Base-by-base conservation (phyloP, 331 rosid species). In the Pyrus hybrid region DNA sequence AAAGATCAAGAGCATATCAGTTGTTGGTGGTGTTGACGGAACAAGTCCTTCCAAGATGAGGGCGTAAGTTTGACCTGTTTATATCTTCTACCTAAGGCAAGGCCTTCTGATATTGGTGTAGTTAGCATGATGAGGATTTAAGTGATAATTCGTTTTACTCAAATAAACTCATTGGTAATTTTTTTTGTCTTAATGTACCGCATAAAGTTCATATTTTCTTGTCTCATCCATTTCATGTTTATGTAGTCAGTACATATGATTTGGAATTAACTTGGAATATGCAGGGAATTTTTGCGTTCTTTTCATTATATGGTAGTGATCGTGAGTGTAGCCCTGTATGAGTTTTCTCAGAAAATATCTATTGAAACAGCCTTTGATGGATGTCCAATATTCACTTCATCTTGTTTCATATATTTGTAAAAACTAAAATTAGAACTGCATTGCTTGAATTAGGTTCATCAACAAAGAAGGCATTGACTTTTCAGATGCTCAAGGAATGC, bases 401-500 rank as follows among this genome's bases (percentile, higher is more conserved):
- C 25, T 29, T 68, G 28, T 79, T 69, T 72, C 25, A 26, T 67
- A 74, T 33, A 57, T 51, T 47, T 54, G 65, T 2, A 63, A 62
- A 69, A 68, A 67, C 61, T 57, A 76, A 73, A 74, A 79, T 26
- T 41, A 62, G 33, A 28, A 28, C 18, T 60, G 6, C 84, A 77
- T 41, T 43, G 37, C 75, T 37, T 73, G 56, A 82, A 76, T 77
- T 71, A 94, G 98, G 92, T 90, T 94, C 83, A 84, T 90, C 85
- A 90, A 94, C 73, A 91, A 90, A 76, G 97, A 92, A 35, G 99
- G 99, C 72, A 94, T 94, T 56, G 99, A 94, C 90, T 94, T 94
- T 84, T 94, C 99, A 20, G 99, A 90, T 88, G 97, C 96, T 71
- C 96, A 92, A 84, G 85, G 88, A 83, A 94, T 92, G 97, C 97